These are phyloP conservation scores for Testicularia cyperi DNA, from an alignment of 1,284 basidiomycete species.

Conservation along the genomic window DNA sequence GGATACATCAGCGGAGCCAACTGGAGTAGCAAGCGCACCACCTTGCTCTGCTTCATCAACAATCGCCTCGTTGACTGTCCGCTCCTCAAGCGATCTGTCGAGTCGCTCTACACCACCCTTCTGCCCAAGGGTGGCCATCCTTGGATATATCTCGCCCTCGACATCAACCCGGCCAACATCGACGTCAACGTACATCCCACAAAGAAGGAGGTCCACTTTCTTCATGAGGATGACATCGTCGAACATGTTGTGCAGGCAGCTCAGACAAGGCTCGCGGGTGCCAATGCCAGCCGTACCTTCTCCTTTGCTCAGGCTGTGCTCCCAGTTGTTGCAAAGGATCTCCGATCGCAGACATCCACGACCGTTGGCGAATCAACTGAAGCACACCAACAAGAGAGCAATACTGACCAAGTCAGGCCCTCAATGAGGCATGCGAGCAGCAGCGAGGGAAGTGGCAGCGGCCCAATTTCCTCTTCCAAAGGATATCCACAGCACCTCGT, in stretches of 20 bases:
- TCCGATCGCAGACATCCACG: conserved; percentile 1
- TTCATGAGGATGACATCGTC: conserved; percentile 86
- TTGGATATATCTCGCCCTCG: conserved; percentile 86
- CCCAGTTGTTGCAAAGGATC: conserved; percentile 10
- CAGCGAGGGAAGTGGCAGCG: conserved; percentile 9
- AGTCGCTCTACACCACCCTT: conserved; percentile 79
- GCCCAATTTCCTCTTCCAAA: conserved; percentile 13
- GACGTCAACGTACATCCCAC: conserved; percentile 99
- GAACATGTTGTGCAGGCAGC: conserved; percentile 68
- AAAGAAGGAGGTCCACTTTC: conserved; percentile 92
- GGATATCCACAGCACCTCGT: conserved; percentile 81
- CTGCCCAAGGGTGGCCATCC: conserved; percentile 89
- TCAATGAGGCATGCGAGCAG: conserved; percentile 8
- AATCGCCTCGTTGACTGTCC: conserved; percentile 90
- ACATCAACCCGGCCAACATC: conserved; percentile 81
- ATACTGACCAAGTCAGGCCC: conserved; percentile 3
- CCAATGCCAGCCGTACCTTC: conserved; percentile 54
- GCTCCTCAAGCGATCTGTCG: conserved; percentile 82
- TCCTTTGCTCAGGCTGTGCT: conserved; percentile 33
- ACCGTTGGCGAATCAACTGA: too few relatives aligned
- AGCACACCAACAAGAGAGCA: background rate
- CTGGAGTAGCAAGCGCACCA: conserved; percentile 81
- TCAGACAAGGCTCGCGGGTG: conserved; percentile 30
- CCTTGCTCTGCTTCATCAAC: conserved; percentile 94
- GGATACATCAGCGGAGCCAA: conserved; percentile 84